Evolutionary conservation across 2,329 filamentous ascomycete species (phyloP).

Genomic region (Colletotrichum musae): DNA sequence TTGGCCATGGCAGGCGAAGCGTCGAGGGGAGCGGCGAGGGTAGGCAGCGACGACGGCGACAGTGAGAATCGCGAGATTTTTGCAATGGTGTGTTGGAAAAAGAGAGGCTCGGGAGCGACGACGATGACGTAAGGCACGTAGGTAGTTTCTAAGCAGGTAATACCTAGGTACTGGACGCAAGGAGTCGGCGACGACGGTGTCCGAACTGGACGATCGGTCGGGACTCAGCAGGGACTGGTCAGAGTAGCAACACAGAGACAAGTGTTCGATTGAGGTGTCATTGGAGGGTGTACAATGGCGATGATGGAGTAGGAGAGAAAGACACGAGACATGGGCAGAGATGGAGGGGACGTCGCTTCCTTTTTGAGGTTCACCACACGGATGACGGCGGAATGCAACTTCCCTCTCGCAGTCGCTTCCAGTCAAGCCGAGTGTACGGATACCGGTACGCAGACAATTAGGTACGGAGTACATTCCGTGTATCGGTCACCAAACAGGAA

Average conservation of each 20-base stretch:
- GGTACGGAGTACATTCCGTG: no score
- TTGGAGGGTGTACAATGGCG: not conserved
- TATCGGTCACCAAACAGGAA: not conserved
- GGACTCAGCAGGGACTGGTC: slow-evolving; percentile 27
- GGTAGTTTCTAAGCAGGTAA: no score
- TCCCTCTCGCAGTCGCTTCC: not conserved
- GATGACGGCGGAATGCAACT: not conserved
- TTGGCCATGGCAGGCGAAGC: slow-evolving; percentile 15
- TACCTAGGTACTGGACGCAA: not conserved
- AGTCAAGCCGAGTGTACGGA: no score
- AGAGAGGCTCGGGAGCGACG: not conserved
- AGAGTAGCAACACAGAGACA: slow-evolving; percentile 13
- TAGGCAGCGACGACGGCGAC: not conserved
- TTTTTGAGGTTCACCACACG: not conserved
- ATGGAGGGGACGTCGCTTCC: no score
- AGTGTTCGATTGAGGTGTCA: slow-evolving; percentile 8
- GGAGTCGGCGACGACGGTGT: not conserved
- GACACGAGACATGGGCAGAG: no score
- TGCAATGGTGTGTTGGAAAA: not conserved
- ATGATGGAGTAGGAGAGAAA: not conserved
- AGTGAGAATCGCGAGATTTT: not conserved
- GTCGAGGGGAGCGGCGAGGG: not conserved
- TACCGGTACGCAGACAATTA: no score
- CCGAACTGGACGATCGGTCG: not conserved
- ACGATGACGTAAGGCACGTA: not conserved